Evolutionary conservation across 192 early-diverging fungal genomes (phyloP).

Genomic region (Diversispora epigaea): DNA sequence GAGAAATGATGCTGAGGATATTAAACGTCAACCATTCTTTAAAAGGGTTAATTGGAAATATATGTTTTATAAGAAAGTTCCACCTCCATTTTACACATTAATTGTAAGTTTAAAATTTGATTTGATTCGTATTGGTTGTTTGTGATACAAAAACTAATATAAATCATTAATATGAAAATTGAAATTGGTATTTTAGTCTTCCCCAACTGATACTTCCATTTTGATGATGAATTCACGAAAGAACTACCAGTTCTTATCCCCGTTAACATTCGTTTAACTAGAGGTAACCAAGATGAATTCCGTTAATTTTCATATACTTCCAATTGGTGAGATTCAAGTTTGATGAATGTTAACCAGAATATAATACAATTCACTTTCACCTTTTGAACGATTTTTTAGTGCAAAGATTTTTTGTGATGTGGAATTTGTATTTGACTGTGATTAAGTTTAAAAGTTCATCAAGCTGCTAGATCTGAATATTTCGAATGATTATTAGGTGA

Average conservation of each 20-base stretch:
- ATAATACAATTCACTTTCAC: too few species aligned
- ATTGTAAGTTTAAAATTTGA: conserved; percentile 54
- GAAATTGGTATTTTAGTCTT: conserved; percentile 17
- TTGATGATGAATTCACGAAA: conserved; percentile 97
- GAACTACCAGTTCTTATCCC: conserved; percentile 93
- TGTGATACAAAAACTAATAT: too few species aligned
- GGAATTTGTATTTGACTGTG: too few species aligned
- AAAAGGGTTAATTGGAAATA: conserved; percentile 96
- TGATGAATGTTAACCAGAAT: too few species aligned
- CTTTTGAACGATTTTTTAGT: too few species aligned
- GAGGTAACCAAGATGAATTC: conserved; percentile 92
- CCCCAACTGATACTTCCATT: conserved; percentile 89
- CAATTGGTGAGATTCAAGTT: too few species aligned
- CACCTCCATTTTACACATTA: conserved; percentile 88
- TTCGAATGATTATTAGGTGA: too few species aligned
- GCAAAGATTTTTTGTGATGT: too few species aligned
- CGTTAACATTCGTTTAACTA: conserved; percentile 75
- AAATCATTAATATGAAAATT: not conserved
- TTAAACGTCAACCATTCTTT: conserved; percentile 94
- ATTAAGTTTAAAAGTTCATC: too few species aligned
- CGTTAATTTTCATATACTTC: conserved; percentile 89
- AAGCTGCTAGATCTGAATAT: too few species aligned
- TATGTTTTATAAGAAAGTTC: conserved; percentile 80
- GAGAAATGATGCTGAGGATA: conserved; percentile 84
- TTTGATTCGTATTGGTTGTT: too few species aligned